phyloP scores from a whole-genome alignment of 306 rosid species.

The Glycine latifolia region DNA sequence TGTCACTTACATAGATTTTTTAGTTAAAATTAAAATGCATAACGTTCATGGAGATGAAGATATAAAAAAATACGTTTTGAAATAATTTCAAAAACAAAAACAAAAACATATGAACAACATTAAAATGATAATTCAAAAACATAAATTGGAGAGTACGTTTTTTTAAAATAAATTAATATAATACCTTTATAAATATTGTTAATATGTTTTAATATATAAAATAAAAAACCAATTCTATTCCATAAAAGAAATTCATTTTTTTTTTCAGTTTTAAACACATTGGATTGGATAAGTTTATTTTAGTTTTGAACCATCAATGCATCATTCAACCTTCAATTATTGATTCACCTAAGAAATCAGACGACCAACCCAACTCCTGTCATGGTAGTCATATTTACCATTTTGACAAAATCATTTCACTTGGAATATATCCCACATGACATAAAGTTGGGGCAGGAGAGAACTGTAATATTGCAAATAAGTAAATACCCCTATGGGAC shows the following conservation, averaged over 20 bases:
- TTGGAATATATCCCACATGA: slow-evolving; percentile 14
- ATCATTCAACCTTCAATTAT: background rate
- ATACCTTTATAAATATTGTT: too few relatives aligned
- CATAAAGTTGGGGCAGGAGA: slow-evolving; percentile 23
- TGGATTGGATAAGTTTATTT: background rate
- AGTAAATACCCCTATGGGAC: background rate
- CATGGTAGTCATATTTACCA: background rate
- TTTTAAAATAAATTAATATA: too few relatives aligned
- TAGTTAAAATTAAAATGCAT: too few relatives aligned
- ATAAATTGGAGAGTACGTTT: too few relatives aligned
- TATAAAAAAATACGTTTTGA: too few relatives aligned
- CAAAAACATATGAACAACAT: too few relatives aligned
- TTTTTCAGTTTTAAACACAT: background rate
- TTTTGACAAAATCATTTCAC: slow-evolving; percentile 5
- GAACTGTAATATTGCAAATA: slow-evolving; percentile 35
- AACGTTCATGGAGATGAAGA: too few relatives aligned
- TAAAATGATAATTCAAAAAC: too few relatives aligned
- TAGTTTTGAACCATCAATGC: background rate
- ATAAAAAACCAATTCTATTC: background rate
- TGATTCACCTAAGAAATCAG: slow-evolving; percentile 22
- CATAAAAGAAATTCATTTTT: background rate
- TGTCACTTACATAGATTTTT: too few relatives aligned
- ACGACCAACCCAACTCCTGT: background rate
- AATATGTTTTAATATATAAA: too few relatives aligned
- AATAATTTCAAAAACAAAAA: too few relatives aligned